phyloP scores from a whole-genome alignment of 148 eudicot species.

The Diospyros kaki region DNA sequence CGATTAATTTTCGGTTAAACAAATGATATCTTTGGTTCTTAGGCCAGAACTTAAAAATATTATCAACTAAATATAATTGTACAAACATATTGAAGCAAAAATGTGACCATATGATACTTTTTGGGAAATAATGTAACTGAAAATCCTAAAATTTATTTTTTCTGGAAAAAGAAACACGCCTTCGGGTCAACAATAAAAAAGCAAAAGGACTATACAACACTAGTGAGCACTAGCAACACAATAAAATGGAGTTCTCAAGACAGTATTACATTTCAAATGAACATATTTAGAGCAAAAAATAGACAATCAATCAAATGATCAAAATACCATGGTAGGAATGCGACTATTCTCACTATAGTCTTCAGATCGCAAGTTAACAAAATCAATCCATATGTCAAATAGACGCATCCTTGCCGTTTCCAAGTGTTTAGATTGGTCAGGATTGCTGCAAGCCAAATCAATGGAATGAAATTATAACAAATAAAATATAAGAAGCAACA shows the following conservation, averaged over 20 bases:
- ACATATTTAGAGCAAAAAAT: background rate
- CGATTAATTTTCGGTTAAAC: background rate
- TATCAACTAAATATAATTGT: background rate
- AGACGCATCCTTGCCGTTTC: slow-evolving; percentile 98
- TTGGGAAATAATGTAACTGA: background rate
- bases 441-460: slow-evolving; percentile 61
- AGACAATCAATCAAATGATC: background rate
- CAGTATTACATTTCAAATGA: background rate
- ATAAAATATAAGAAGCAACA: slow-evolving; percentile 6
- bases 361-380: slow-evolving; percentile 90
- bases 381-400: slow-evolving; percentile 78
- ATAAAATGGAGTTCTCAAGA: background rate
- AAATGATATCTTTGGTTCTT: background rate
- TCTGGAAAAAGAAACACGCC: background rate
- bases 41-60: background rate
- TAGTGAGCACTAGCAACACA: background rate
- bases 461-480: slow-evolving; percentile 3
- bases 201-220: background rate
- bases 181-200: background rate
- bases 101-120: background rate
- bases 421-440: slow-evolving; percentile 97
- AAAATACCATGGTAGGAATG: slow-evolving; percentile 84
- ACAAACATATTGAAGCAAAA: background rate
- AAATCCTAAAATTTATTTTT: too few relatives aligned
- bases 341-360: slow-evolving; percentile 92